Evolutionary conservation across 768 basidiomycete species (phyloP), one percentile per base, ranked within the genome.

Genomic region (Lentinula sp.): DNA sequence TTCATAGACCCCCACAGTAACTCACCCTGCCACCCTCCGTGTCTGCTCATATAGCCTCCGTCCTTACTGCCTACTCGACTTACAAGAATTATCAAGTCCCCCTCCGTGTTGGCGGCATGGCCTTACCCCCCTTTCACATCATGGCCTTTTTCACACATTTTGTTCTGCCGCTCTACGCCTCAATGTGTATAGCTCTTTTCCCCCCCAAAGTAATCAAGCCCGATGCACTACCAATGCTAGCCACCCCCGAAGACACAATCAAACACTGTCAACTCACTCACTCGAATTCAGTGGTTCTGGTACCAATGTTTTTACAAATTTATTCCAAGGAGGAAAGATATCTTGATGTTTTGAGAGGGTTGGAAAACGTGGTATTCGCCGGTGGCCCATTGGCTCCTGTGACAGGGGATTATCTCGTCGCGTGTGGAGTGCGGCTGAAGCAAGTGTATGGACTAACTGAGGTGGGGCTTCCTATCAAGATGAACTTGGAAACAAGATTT

Each of bases 301-400:
- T 74, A 15, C 72, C 72, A 0, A 6, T 67, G 6, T 64, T 73
- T 28, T 60, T 73, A 1, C 67, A 73, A 46, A 63, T 67, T 53
- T 69, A 69, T 57, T 63, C 57, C 2, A 15, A 32, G 0, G 62
- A 65, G 4, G 60, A 70, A 0, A 63, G 62, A 3, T 54, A 63
- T 1, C 41, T 72, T 0, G 59, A 62, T 5, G 7, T 55, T 4
- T 23, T 73, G 36, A 65, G 62, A 45, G 56, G 51, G 16, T 6
- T 72, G 2, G 46, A 63, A 0, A 48, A 1, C 6, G 66, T 73
- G 4, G 73, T 52, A 32, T 60, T 51, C 33, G 35, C 59, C 1
- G 59, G 59, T 9, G 59, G 59, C 6, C 48, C 59, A 32, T 28
- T 60, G 16, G 48, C 59, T 8, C 50, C 57, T 32, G 36, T 56